phyloP scores from a whole-genome alignment of 371 early-diverging fungal species.

The Aphelidium insulamus region DNA sequence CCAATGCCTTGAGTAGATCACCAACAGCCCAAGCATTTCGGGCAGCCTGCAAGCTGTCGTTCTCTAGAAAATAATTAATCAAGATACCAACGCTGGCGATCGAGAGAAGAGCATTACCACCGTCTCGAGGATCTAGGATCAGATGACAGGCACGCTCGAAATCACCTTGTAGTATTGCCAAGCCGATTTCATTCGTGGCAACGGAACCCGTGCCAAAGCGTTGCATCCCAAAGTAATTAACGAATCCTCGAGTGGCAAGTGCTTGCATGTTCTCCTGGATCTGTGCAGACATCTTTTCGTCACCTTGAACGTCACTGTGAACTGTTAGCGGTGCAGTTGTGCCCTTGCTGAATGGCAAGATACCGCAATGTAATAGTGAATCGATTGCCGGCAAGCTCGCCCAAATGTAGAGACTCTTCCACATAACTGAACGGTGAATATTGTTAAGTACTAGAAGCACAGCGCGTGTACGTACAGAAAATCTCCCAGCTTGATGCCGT shows the following conservation, averaged over 20 bases:
- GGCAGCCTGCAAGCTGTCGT: conserved; percentile 31
- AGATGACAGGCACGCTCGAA: conserved; percentile 53
- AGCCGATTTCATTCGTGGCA: conserved; percentile 70
- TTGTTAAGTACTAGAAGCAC: background rate
- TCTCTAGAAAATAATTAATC: conserved; percentile 13
- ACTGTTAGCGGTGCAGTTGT: conserved; percentile 3
- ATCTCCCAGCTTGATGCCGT: conserved; percentile 47
- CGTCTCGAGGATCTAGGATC: conserved; percentile 48
- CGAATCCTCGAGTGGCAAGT: conserved; percentile 48
- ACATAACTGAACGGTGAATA: conserved; percentile 19
- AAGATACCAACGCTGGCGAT: background rate
- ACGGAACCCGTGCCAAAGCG: conserved; percentile 81
- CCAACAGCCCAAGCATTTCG: conserved; percentile 34
- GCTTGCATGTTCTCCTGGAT: conserved; percentile 20
- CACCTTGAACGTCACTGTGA: conserved; percentile 10
- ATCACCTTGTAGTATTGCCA: conserved; percentile 44
- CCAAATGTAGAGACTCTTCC: conserved; percentile 37
- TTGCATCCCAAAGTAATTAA: conserved; percentile 98
- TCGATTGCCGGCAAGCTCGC: conserved; percentile 70
- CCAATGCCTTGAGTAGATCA: too few species aligned
- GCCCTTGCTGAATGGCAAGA: conserved; percentile 3
- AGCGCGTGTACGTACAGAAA: conserved; percentile 23
- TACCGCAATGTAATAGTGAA: conserved; percentile 50
- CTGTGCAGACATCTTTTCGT: conserved; percentile 1
- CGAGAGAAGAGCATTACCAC: conserved; percentile 17